Evolutionary conservation across 306 rosid species (phyloP).

Genomic region (Dalbergia oliveri): DNA sequence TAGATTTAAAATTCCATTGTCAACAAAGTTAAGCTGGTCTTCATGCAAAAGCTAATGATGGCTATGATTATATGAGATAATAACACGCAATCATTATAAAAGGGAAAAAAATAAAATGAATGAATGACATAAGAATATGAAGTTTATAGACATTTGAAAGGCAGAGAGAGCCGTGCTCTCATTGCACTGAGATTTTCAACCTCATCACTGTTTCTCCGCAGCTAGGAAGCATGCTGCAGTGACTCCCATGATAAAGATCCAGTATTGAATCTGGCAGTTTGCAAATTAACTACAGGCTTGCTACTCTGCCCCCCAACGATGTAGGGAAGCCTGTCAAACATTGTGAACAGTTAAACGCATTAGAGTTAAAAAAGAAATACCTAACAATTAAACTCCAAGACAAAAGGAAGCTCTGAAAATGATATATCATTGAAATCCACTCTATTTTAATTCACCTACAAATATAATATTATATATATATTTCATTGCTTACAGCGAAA

Average conservation of each 20-base stretch:
- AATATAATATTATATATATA: constrained; percentile 14
- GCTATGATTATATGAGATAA: constrained; percentile 6
- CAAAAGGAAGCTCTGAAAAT: constrained; percentile 27
- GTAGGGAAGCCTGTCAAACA: constrained; percentile 80
- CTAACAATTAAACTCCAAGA: background rate
- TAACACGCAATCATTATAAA: background rate
- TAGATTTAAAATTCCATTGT: background rate
- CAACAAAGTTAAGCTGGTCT: constrained; percentile 9
- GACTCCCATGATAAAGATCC: constrained; percentile 44
- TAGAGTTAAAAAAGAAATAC: constrained; percentile 45
- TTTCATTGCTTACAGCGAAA: constrained; percentile 56
- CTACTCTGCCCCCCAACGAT: constrained; percentile 59
- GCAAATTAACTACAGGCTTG: constrained; percentile 49
- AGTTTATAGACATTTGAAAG: background rate
- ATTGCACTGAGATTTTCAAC: constrained; percentile 49
- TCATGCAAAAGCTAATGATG: constrained; percentile 33
- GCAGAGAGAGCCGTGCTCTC: constrained; percentile 33
- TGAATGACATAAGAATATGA: constrained; percentile 28
- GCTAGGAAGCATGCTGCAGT: constrained; percentile 40
- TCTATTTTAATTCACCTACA: constrained; percentile 54
- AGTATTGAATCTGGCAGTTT: constrained; percentile 39
- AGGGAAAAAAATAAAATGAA: background rate
- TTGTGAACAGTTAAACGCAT: constrained; percentile 50
- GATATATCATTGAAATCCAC: constrained; percentile 43
- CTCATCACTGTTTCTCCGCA: constrained; percentile 51